phyloP scores from a whole-genome alignment of 2,329 filamentous ascomycete genomes.

The Trichoderma pleuroti region DNA sequence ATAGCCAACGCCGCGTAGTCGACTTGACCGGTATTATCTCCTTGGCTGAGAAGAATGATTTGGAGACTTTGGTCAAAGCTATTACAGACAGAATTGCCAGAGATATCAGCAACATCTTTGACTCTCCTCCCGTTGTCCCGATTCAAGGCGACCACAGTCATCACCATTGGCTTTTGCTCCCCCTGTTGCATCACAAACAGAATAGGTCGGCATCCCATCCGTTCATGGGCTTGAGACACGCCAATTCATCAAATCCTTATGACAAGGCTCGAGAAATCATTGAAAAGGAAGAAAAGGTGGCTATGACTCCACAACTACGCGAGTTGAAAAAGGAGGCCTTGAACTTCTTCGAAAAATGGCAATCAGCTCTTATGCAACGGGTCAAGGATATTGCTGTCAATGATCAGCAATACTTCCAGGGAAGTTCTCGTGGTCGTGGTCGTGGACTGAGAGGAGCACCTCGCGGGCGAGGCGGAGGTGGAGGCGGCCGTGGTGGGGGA shows the following conservation, averaged over 20 bases:
- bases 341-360: constrained; percentile 77
- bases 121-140: constrained; percentile 40
- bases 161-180: constrained; percentile 36
- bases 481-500: constrained; percentile 32
- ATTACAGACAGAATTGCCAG: constrained; percentile 55
- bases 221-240: constrained; percentile 2
- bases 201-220: constrained; percentile 18
- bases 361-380: constrained; percentile 63
- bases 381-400: constrained; percentile 64
- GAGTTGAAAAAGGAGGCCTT: constrained; percentile 69
- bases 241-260: constrained; percentile 23
- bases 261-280: constrained; percentile 29
- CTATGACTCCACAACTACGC: constrained; percentile 46
- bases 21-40: constrained; percentile 51
- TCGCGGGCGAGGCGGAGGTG: constrained; percentile 28
- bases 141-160: constrained; percentile 29
- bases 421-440: constrained; percentile 34
- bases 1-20: constrained; percentile 41
- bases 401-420: constrained; percentile 31
- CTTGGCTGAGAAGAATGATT: constrained; percentile 47
- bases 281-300: constrained; percentile 32
- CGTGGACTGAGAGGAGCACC: constrained; percentile 30
- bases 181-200: constrained; percentile 32
- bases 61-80: constrained; percentile 48
- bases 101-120: constrained; percentile 51